A percentile compares a stretch with the other conserved stretches of the same genome.
phyloP scores from a whole-genome alignment of 768 basidiomycete genomes.

The Rubroboletus satanas region DNA sequence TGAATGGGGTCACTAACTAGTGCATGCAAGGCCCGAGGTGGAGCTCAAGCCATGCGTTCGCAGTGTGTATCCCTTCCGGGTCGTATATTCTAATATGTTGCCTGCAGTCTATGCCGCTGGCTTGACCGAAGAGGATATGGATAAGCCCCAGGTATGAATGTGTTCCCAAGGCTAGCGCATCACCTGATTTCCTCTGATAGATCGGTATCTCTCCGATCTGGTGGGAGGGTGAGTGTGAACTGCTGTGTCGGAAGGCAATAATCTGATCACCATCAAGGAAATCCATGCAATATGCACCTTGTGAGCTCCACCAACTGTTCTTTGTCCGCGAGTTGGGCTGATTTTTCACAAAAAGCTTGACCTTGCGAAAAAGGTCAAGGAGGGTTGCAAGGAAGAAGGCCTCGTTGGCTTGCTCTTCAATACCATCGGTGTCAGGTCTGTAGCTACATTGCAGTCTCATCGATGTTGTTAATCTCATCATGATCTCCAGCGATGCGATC shows the following conservation, averaged over 20 bases:
- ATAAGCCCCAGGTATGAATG: constrained; percentile 68
- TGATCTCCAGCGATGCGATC: constrained; percentile 63
- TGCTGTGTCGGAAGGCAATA: neutral
- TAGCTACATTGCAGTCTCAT: neutral
- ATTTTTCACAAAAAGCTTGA: constrained; percentile 53
- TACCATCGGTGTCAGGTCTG: constrained; percentile 78
- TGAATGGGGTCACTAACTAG: neutral
- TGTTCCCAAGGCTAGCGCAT: neutral
- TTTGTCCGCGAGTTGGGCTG: neutral
- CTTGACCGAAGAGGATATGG: constrained; percentile 73
- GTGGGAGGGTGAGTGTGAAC: constrained; percentile 70
- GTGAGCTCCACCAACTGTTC: constrained; percentile 37
- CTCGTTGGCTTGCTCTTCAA: constrained; percentile 82
- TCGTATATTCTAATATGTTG: neutral
- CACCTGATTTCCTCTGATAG: constrained; percentile 34
- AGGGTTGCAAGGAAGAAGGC: constrained; percentile 77
- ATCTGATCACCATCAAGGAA: constrained; percentile 44
- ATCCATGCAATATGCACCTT: constrained; percentile 83
- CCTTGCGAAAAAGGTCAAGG: constrained; percentile 73
- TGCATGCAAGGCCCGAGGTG: constrained; percentile 51
- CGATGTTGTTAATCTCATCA: neutral
- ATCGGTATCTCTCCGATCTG: constrained; percentile 86
- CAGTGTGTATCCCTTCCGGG: constrained; percentile 1
- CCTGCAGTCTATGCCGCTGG: constrained; percentile 68
- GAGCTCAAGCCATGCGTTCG: constrained; percentile 85